Conservation (phyloP, 345 rosid genomes). For the Pelargonium nanum region DNA sequence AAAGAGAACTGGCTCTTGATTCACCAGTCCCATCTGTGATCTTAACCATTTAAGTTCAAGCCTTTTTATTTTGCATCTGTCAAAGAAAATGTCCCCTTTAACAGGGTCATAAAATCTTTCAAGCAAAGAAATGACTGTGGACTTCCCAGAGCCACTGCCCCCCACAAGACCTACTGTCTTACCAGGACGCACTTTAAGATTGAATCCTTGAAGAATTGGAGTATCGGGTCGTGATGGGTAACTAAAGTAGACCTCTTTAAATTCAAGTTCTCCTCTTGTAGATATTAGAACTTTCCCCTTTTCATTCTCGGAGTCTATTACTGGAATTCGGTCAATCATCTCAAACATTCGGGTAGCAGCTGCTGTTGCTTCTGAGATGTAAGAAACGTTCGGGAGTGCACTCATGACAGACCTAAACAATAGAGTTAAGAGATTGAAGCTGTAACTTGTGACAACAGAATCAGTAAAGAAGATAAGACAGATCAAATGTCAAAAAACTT, state of each 20-base stretch:
- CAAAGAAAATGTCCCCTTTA: slow-evolving; percentile 29
- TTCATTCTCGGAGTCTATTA: slow-evolving; percentile 23
- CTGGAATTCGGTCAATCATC: slow-evolving; percentile 34
- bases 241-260: slow-evolving; percentile 35
- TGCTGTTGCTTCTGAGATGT: slow-evolving; percentile 24
- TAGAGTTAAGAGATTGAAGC: neutral
- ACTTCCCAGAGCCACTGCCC: slow-evolving; percentile 51
- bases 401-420: slow-evolving; percentile 24
- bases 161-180: slow-evolving; percentile 45
- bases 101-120: slow-evolving; percentile 46
- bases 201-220: slow-evolving; percentile 26
- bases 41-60: slow-evolving; percentile 47
- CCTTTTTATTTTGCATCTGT: slow-evolving; percentile 26
- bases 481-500: slow-evolving; percentile 14
- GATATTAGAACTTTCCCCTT: slow-evolving; percentile 27
- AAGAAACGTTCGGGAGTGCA: slow-evolving; percentile 39
- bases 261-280: slow-evolving; percentile 36
- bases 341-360: slow-evolving; percentile 26
- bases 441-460: too few species aligned
- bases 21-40: slow-evolving; percentile 44
- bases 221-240: slow-evolving; percentile 41
- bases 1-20: slow-evolving; percentile 44
- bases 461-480: neutral
- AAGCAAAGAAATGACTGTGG: slow-evolving; percentile 40
- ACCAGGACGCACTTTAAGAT: slow-evolving; percentile 34